Base-by-base conservation (phyloP, 208 protist species). In the Crithidia thermophila region DNA sequence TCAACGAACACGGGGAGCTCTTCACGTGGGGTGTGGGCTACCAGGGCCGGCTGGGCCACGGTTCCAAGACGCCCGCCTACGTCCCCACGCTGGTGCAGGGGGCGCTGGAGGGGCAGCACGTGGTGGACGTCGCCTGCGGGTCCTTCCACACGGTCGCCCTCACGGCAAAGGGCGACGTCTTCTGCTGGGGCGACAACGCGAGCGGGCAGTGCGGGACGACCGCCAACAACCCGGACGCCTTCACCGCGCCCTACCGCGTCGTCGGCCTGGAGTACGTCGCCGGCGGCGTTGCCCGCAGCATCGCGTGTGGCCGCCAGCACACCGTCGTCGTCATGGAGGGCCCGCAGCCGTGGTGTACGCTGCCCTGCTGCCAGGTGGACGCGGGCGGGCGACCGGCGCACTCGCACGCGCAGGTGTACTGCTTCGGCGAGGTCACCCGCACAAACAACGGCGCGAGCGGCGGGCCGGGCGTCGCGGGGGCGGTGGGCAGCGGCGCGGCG, bases 11-110 rank as follows among this genome's bases (percentile, higher is more conserved):
- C 25, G 91, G 91, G 34, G 82, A 91, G 69, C 80, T 96, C 49
- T 96, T 90, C 63, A 93, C 88, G 21, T 96, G 91, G 88, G 91
- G 91, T 28, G 84, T 94, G n/a, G 91, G 91, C 8, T 91, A 88
- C 53, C 87, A 96, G 56, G 87, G 91, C 9, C 83, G 91, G 7
- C 78, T 96, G 2, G 91, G 91, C 2, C 87, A 91, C 70, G 87
- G 88, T 28, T 67, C 77, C 66, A 90, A 82, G 65, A 76, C 88
- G 4, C 80, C 87, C 0, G 77, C 71, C 20, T 82, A 86, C 42
- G 56, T 77, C n/a, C 91, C 91, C 27, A 85, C 53, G n/a, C 73
- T 75, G 40, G 85, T 96, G 46, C 76, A 75, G 27, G 85, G 87
- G 11, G 88, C 77, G 3, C 71, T 96, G 30, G 74, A 72, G 14